Percentiles rank a stretch among this genome's conserved stretches.
These are phyloP conservation scores for Saccharomyces kudriavzevii DNA, from an alignment of 805 yeast species.

Conservation along the genomic window DNA sequence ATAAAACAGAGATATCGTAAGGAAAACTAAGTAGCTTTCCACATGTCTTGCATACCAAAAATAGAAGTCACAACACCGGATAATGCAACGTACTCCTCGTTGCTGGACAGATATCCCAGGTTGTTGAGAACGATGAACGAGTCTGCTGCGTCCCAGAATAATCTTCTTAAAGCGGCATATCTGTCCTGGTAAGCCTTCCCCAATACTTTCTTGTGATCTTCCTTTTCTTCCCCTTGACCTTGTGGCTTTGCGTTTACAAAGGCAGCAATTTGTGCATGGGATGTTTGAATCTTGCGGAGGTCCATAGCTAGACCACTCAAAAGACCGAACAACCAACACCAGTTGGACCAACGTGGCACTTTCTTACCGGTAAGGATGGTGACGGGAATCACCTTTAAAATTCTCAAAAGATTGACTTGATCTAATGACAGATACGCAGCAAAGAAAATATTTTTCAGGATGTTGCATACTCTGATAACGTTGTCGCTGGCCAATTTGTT, in stretches of 20 bases:
- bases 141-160: conserved; percentile 73
- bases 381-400: conserved; percentile 43
- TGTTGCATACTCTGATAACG: conserved; percentile 5
- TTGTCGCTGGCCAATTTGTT: conserved; percentile 56
- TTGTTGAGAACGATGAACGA: conserved; percentile 65
- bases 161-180: conserved; percentile 46
- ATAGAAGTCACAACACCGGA: conserved; percentile 79
- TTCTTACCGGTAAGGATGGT: conserved; percentile 39
- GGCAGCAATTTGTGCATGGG: conserved; percentile 9
- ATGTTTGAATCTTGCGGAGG: conserved; percentile 43
- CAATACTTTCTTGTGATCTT: neutral
- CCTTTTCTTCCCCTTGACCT: neutral
- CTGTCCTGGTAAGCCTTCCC: conserved; percentile 38
- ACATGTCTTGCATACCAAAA: conserved; percentile 65
- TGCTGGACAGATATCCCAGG: conserved; percentile 48
- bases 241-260: conserved; percentile 3
- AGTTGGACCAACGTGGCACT: conserved; percentile 50
- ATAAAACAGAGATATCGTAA: neutral
- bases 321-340: conserved; percentile 73
- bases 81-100: conserved; percentile 74
- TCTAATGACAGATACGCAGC: conserved; percentile 59
- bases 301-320: conserved; percentile 55
- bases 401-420: conserved; percentile 48
- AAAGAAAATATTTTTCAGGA: conserved; percentile 51
- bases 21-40: conserved; percentile 35